A percentile compares a stretch with the other conserved stretches of the same genome.
Conservation (phyloP, 2,329 filamentous ascomycete species). For the Scytalidium sp. region DNA sequence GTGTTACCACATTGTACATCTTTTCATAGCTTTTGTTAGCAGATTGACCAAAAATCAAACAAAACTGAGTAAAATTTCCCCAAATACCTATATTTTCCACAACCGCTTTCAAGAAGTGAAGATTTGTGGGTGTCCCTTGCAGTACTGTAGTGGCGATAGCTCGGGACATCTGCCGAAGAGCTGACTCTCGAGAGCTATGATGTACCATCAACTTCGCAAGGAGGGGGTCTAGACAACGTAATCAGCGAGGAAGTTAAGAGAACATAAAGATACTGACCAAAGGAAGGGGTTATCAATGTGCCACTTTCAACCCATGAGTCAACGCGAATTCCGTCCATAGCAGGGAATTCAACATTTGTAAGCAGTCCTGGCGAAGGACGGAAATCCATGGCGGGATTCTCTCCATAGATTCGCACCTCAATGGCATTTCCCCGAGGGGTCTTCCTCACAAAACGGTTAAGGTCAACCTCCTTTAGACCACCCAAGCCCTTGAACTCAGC, state of each 20-base stretch:
- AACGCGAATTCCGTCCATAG: slow-evolving; percentile 50
- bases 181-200: slow-evolving; percentile 55
- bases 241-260: no score
- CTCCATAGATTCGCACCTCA: slow-evolving; percentile 70
- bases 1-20: no score
- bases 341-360: slow-evolving; percentile 29
- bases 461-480: slow-evolving; percentile 36
- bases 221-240: no score
- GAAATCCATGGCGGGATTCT: slow-evolving; percentile 62
- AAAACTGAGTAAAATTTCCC: no score
- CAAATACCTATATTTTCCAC: slow-evolving; percentile 15
- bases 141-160: slow-evolving; percentile 51
- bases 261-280: no score
- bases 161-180: slow-evolving; percentile 61
- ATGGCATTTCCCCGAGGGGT: slow-evolving; percentile 69
- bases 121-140: slow-evolving; percentile 53
- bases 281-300: slow-evolving; percentile 68
- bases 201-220: slow-evolving; percentile 69
- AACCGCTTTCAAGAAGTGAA: slow-evolving; percentile 38
- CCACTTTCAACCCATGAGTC: slow-evolving; percentile 68
- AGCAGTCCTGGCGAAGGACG: slow-evolving; percentile 45
- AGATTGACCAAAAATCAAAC: no score
- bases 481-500: slow-evolving; percentile 38
- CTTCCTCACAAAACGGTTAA: slow-evolving; percentile 27
- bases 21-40: no score